Percentiles rank a stretch among this genome's conserved stretches.
These are phyloP conservation scores for Cryptococcus sp. DNA, from an alignment of 1,284 basidiomycete genomes.

Conservation along the genomic window DNA sequence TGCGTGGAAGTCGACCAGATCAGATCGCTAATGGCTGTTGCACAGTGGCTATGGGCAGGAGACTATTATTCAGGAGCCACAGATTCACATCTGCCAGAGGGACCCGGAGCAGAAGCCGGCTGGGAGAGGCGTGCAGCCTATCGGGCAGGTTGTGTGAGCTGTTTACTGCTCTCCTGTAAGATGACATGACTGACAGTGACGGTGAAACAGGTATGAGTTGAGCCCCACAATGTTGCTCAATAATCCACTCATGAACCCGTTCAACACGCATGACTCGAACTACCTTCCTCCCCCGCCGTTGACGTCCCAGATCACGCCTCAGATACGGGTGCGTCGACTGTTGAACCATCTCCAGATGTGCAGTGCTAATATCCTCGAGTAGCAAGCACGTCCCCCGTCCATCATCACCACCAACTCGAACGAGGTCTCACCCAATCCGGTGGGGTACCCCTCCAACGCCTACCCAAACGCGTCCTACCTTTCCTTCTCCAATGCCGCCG, in stretches of 20 bases:
- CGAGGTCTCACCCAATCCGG: slow-evolving; percentile 4
- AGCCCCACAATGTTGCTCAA: slow-evolving; percentile 48
- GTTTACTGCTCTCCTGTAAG: neutral
- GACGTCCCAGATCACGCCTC: slow-evolving; percentile 24
- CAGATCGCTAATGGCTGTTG: neutral
- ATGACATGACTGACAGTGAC: neutral
- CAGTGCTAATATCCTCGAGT: neutral
- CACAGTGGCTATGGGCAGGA: slow-evolving; percentile 46
- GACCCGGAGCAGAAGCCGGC: slow-evolving; percentile 27
- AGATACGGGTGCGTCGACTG: slow-evolving; percentile 14
- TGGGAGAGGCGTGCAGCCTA: slow-evolving; percentile 32
- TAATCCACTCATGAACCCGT: slow-evolving; percentile 45
- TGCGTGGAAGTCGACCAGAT: neutral
- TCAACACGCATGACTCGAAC: slow-evolving; percentile 44
- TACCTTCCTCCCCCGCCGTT: slow-evolving; percentile 49
- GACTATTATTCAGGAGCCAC: slow-evolving; percentile 45
- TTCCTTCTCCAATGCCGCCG: neutral
- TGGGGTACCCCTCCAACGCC: neutral
- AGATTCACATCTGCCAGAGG: slow-evolving; percentile 49
- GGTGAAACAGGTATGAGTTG: slow-evolving; percentile 42
- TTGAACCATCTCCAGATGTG: too few species aligned
- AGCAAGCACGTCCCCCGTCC: slow-evolving; percentile 21
- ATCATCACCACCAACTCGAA: slow-evolving; percentile 14
- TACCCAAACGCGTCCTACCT: neutral
- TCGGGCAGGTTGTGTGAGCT: slow-evolving; percentile 45